Evolutionary conservation across 257 asterid species (phyloP), one percentile per base, ranked within the genome.

Genomic region (Solanum lycopersicoides): DNA sequence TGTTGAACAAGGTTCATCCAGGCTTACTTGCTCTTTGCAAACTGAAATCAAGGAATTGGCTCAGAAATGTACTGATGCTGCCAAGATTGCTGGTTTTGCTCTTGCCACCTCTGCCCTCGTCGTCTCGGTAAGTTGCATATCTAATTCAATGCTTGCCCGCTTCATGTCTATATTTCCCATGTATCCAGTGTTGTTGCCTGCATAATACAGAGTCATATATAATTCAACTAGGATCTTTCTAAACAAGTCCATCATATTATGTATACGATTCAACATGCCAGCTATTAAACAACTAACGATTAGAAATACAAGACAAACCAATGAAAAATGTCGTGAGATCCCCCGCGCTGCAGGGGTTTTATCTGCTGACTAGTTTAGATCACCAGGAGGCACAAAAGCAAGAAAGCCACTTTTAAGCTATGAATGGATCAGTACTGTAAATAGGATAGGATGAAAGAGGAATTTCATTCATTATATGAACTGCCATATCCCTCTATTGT

Each of bases 21-120:
- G 95, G 89, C 73, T 95, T 25, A 93, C 96, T 60, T 95, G 98
- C 92, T 97, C 99, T 87, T 98, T 95, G 53, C 95, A 96, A 80
- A 84, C 95, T 84, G 98, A 95, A 87, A 89, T 96, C 82, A 96
- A 93, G 89, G 98, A 97, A 45, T 93, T 97, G 75, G 95, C 91
- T 66, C 96, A 93, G 50, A 97, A 92, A 83, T 96, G 93, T 91
- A 89, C 95, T 82, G 98, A 95, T 88, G 99, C 98, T 75, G 99
- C 98, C 84, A 97, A 94, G 93, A 93, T 95, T 86, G 99, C 99
- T 76, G 99, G 98, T 39, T 94, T 97, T 84, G 99, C 99, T 86
- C 99, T 97, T 45, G 99, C 99, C 84, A 93, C 99, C 87, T 97
- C 99, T 59, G 99, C 99, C 28, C 99, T 97, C 34, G 93, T 96